Evolutionary conservation across 768 basidiomycete species (phyloP).

Genomic region (Mycena leptocephala): DNA sequence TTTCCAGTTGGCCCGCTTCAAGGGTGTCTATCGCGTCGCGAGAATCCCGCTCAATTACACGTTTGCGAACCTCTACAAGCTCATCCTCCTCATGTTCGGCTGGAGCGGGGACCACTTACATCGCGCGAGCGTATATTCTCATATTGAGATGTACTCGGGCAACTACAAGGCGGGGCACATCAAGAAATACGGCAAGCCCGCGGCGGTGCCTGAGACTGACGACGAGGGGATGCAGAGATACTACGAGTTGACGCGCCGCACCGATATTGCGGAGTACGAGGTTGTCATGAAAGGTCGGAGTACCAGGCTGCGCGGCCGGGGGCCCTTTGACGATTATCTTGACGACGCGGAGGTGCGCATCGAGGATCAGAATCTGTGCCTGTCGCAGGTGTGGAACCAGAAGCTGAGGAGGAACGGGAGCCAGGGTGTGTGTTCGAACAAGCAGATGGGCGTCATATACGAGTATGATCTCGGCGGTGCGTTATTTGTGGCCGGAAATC

Average conservation of each 20-base stretch:
- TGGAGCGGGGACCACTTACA: constrained; percentile 32
- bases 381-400: constrained; percentile 22
- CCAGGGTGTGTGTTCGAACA: constrained; percentile 5
- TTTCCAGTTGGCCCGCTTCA: constrained; percentile 18
- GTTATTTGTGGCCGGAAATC: neutral
- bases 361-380: constrained; percentile 12
- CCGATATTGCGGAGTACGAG: constrained; percentile 19
- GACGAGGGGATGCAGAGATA: neutral
- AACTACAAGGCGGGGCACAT: constrained; percentile 20
- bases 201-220: neutral
- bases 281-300: constrained; percentile 5
- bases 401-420: neutral
- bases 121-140: neutral
- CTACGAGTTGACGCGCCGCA: neutral
- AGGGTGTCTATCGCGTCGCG: constrained; percentile 31
- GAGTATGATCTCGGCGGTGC: constrained; percentile 23
- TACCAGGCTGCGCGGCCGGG: neutral
- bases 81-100: constrained; percentile 34
- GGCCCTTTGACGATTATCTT: neutral
- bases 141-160: constrained; percentile 17
- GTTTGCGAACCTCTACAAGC: constrained; percentile 32
- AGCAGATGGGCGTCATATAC: constrained; percentile 3
- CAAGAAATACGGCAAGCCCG: constrained; percentile 3
- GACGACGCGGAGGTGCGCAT: neutral
- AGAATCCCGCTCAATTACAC: constrained; percentile 32